Conservation (phyloP, 257 asterid genomes). For the Solanum corneliomulleri region DNA sequence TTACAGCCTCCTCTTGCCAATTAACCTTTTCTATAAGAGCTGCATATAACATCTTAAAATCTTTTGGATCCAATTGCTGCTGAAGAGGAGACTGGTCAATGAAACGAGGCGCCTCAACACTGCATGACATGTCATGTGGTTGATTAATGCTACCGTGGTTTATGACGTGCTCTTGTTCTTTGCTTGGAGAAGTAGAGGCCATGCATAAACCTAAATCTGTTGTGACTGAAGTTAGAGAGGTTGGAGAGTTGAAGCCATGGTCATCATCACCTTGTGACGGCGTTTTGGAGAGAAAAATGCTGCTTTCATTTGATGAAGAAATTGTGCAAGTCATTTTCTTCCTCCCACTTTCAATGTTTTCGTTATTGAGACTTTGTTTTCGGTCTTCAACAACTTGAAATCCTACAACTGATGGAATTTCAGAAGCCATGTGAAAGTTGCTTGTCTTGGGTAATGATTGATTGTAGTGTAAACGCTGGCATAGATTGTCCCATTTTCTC, state of each 20-base stretch:
- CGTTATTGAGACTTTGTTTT: constrained; percentile 17
- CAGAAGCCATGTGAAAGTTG: constrained; percentile 9
- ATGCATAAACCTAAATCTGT: constrained; percentile 45
- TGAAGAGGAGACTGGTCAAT: constrained; percentile 4
- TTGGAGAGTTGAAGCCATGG: constrained; percentile 26
- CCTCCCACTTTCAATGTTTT: constrained; percentile 9
- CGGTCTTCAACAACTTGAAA: constrained; percentile 30
- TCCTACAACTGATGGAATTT: constrained; percentile 34
- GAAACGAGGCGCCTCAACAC: background rate
- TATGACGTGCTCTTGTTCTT: constrained; percentile 12
- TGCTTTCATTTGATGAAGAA: constrained; percentile 18
- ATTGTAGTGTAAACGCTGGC: constrained; percentile 37
- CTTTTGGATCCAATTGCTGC: constrained; percentile 17
- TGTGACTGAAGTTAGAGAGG: constrained; percentile 55
- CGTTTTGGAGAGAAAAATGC: constrained; percentile 10
- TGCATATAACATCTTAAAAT: constrained; percentile 37
- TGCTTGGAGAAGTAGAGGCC: constrained; percentile 15
- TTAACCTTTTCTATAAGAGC: constrained; percentile 42
- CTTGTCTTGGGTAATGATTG: constrained; percentile 23
- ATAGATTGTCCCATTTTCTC: constrained; percentile 59
- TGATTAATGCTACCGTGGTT: background rate
- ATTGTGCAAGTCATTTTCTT: constrained; percentile 18
- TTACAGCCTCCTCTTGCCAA: constrained; percentile 64
- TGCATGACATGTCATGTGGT: constrained; percentile 3
- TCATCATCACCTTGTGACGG: constrained; percentile 11